Evolutionary conservation across 2,329 filamentous ascomycete species (phyloP), one percentile per base, ranked within the genome.

Genomic region (Rhytidhysteron rufulum): DNA sequence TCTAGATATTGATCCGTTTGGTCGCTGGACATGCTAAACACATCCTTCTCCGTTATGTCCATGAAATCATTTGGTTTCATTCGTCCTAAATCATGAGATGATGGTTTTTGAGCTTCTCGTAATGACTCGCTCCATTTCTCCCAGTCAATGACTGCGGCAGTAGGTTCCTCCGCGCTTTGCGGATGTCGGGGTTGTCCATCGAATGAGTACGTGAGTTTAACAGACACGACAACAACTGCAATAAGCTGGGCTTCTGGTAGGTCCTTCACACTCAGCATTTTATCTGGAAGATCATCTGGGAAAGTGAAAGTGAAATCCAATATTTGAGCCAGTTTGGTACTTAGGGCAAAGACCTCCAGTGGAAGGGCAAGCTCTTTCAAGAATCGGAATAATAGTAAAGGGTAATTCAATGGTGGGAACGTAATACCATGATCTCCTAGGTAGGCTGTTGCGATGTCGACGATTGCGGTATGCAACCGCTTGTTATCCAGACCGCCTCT

Each of bases 201-300:
- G 32, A 95, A 80, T 0, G 91, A 88, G 53, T 88, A 89, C 16
- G 85, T 72, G 2, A 95, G 63, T 54, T 96, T 96, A 3, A 85
- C 81, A 4, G 85, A 80, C 11, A 95, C 74, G 2, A 95, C 70
- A 3, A 95, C 63, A 3, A 88, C 69, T 4, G 82, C 74, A 40
- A 88, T 72, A 1, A 96, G 68, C 31, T 86, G 78, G 5, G 86
- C 71, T 55, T 97, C 93, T 0, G 93, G 72, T 65, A 43, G 72
- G 65, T 44, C 67, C 65, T 38, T 47, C 41, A 56, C 39, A 11
- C 58, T 47, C 4, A 57, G 44, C 45, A 37, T 50, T 9, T 45
- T 51, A 24, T 42, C 48, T 5, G 41, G 37, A 17, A 19, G 69
- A 65, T 5, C 30, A 5, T 73, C 69, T 1, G 76, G 74, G 47